Percentiles rank a stretch among this genome's conserved stretches.
Conservation (phyloP, 2,329 filamentous ascomycete genomes). For the Ceratocystis variospora region DNA sequence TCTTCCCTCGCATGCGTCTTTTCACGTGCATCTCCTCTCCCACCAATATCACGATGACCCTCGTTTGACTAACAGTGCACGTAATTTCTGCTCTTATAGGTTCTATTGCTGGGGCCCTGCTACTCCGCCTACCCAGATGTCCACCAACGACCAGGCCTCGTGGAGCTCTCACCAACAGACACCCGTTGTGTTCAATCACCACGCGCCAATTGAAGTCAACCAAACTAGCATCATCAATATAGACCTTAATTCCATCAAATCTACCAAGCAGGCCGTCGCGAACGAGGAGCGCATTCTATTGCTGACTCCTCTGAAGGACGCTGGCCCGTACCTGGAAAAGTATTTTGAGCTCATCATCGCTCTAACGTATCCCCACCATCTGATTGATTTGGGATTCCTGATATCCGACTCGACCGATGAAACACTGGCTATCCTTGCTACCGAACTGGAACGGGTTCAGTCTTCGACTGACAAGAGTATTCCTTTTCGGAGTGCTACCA, state of each 20-base stretch:
- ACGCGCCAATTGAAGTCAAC: conserved; percentile 75
- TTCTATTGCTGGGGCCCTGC: conserved; percentile 95
- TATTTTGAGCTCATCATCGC: conserved; percentile 88
- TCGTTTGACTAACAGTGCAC: neutral
- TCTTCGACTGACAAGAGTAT: conserved; percentile 56
- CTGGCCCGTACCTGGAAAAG: conserved; percentile 64
- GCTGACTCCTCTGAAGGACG: conserved; percentile 84
- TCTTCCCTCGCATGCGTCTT: neutral
- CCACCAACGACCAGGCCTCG: conserved; percentile 72
- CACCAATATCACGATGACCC: neutral
- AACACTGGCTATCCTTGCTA: conserved; percentile 70
- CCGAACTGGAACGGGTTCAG: conserved; percentile 80
- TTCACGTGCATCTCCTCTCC: neutral
- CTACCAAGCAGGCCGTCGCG: conserved; percentile 60
- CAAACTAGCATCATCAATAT: conserved; percentile 63
- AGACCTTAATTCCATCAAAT: conserved; percentile 72
- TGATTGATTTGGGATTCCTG: conserved; percentile 91
- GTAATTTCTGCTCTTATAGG: conserved; percentile 34
- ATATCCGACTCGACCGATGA: conserved; percentile 87
- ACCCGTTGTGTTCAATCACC: conserved; percentile 92
- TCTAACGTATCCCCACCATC: conserved; percentile 82
- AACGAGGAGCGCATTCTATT: conserved; percentile 85
- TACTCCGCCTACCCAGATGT: conserved; percentile 94
- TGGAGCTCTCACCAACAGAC: conserved; percentile 86
- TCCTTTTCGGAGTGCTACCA: conserved; percentile 70